Evolutionary conservation across 768 basidiomycete genomes (phyloP).

Genomic region (Naganishia randhawae): DNA sequence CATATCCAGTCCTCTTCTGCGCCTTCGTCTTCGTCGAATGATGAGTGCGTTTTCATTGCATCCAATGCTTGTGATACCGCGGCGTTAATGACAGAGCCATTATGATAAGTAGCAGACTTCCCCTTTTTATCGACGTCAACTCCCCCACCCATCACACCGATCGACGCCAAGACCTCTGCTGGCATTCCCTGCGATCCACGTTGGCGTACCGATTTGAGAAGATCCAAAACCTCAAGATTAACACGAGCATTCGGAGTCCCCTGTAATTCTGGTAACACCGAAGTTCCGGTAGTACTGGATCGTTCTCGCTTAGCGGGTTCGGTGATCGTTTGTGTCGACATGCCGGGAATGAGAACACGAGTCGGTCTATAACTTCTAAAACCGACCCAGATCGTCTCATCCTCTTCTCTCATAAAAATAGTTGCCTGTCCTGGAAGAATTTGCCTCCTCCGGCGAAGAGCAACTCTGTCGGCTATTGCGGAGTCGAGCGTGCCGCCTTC

Average conservation of each 20-base stretch:
- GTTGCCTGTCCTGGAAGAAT: constrained; percentile 24
- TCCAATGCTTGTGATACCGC: not conserved
- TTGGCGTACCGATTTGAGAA: not conserved
- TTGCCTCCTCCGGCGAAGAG: not conserved
- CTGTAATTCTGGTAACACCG: too few species aligned
- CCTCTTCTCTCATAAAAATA: constrained; percentile 15
- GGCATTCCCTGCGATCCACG: not conserved
- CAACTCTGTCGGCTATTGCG: not conserved
- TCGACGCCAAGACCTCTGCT: not conserved
- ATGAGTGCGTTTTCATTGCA: not conserved
- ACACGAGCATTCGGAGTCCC: not conserved
- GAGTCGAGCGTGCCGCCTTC: not conserved
- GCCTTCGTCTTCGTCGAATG: not conserved
- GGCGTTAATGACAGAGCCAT: not conserved
- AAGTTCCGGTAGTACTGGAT: too few species aligned
- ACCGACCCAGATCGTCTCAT: constrained; percentile 25
- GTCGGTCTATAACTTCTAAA: constrained; percentile 19
- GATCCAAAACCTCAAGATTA: not conserved
- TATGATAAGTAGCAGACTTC: not conserved
- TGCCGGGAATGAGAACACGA: not conserved
- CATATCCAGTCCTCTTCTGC: constrained; percentile 26
- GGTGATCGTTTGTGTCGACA: not conserved
- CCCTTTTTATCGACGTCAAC: not conserved
- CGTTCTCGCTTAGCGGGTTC: too few species aligned
- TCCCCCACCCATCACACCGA: not conserved